Base-by-base conservation (phyloP, 768 basidiomycete species). In the Lentinus tigrinus region DNA sequence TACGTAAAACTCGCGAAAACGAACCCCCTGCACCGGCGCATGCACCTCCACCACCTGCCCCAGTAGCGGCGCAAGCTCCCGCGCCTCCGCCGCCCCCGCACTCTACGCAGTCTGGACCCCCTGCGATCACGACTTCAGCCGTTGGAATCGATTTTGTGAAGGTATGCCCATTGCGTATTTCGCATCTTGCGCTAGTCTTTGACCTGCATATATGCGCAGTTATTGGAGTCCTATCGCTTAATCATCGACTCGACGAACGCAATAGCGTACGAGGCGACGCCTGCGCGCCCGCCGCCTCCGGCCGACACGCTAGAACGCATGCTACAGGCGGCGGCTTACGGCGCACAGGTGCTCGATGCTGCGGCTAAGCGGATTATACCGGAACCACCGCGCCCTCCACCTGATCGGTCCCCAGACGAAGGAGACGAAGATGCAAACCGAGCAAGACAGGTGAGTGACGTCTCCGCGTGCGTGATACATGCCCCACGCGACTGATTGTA, bases 281-380 rank as follows among this genome's bases (percentile, higher is more conserved):
- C 67, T 63, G 58, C 64, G 34, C 59, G 65, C 48, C 61, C 65
- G 52, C 52, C 67, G 58, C 62, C 66, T 13, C 48, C 73, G 19
- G 66, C 43, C 10, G 77, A 78, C 53, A 64, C 52, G 21, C 52
- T 80, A n/a, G 80, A 81, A 11, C 74, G 73, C 56, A 77, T 80
- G 74, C 37, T 73, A 48, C 77, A 78, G 63, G 77, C 79, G 36
- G 79, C 80, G 37, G 68, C 64, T 56, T 72, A 71, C 56, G 75
- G 79, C 39, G 62, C 61, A 40, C 73, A 75, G 61, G 72, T 80
- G 70, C 66, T 85, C n/a, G 79, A 81, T 43, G 71, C 79, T 3
- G 59, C 61, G 31, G 21, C 50, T 48, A 58, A 65, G 53, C 63
- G 63, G n/a, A 23, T 46, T 34, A 21, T 55, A 4, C 65, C 66